A percentile compares a stretch with the other conserved stretches of the same genome.
Evolutionary conservation across 176 grass and related monocot species (phyloP).

Genomic region (Metroxylon sagu): DNA sequence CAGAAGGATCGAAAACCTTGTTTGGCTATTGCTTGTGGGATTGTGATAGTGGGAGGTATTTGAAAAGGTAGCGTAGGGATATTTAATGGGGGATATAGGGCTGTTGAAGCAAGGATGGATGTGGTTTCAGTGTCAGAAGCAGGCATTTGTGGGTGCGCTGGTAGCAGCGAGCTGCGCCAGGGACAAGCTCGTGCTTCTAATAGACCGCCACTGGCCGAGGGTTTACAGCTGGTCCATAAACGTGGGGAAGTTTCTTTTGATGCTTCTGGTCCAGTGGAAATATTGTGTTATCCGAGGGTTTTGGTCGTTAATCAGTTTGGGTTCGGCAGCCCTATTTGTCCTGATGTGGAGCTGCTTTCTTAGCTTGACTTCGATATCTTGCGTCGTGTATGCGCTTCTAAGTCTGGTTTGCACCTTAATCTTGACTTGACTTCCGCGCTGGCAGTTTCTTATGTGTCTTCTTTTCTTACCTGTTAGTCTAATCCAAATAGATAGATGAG

Average conservation of each 20-base stretch:
- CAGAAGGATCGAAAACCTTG: no score
- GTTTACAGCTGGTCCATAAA: slow-evolving; percentile 45
- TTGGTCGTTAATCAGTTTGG: slow-evolving; percentile 51
- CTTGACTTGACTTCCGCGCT: slow-evolving; percentile 13
- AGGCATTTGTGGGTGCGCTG: slow-evolving; percentile 44
- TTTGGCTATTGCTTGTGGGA: no score
- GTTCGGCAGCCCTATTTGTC: slow-evolving; percentile 66
- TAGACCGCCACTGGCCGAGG: slow-evolving; percentile 85
- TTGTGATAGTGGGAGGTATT: no score
- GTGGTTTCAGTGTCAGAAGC: slow-evolving; percentile 73
- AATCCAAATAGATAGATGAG: no score
- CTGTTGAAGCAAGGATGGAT: slow-evolving; percentile 88
- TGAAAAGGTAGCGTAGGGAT: not conserved
- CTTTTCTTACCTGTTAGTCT: no score
- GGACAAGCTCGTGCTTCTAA: slow-evolving; percentile 48
- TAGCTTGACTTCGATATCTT: slow-evolving; percentile 54
- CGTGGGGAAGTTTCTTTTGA: slow-evolving; percentile 39
- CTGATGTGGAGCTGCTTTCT: slow-evolving; percentile 90
- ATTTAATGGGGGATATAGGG: slow-evolving; percentile 61
- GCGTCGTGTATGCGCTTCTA: slow-evolving; percentile 57
- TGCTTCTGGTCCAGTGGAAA: slow-evolving; percentile 51
- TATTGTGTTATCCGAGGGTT: slow-evolving; percentile 45
- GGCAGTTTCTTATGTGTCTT: not conserved
- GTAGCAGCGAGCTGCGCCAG: slow-evolving; percentile 31
- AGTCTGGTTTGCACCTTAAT: slow-evolving; percentile 49